Base-by-base conservation (phyloP, 2,329 filamentous ascomycete genomes). In the Exophiala phaeomuriformis region DNA sequence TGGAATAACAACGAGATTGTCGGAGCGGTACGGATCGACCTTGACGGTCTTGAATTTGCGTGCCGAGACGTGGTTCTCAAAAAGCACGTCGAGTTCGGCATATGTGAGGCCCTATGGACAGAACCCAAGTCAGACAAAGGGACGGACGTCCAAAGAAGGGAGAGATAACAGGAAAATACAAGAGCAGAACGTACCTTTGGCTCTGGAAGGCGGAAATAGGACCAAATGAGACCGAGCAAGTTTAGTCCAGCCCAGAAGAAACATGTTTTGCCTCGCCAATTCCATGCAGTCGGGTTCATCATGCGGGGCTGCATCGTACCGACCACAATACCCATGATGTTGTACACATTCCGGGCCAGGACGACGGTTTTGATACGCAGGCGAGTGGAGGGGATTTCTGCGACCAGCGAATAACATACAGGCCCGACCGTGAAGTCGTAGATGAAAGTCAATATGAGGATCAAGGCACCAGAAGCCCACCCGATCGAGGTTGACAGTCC, bases 361-460 rank as follows among this genome's bases (percentile, higher is more conserved):
- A 78, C 77, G 28, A 80, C 75, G 0, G 77, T 78, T 68, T 80
- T 79, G 31, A 74, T 71, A 56, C 77, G 75, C 36, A 81, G 72
- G 7, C 77, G 71, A 2, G 76, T 78, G 1, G 77, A 78, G 0
- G 77, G 76, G 3, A 80, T 68, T 61, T 81, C 78, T 0, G 77
- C 72, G 33, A 80, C 71, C 12, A 80, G 64, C 0, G 72, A 74
- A 61, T 79, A 81, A 12, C 73, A 77, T 2, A 80, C 72, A 0
- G 77, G 77, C 0, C 78, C 79, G 27, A 81, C 72, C 3, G 75
- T 75, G 55, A 75, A 72, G 66, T 77, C 76, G 64, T 81, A 81
- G 19, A 75, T 67, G 52, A 81, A 77, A 0, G 75, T 78, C 59
- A 77, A 78, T 42, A 78, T 66, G 40, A 81, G 71, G 7, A 80